phyloP scores from a whole-genome alignment of 805 yeast genomes.

The Pichia cabralensis region DNA sequence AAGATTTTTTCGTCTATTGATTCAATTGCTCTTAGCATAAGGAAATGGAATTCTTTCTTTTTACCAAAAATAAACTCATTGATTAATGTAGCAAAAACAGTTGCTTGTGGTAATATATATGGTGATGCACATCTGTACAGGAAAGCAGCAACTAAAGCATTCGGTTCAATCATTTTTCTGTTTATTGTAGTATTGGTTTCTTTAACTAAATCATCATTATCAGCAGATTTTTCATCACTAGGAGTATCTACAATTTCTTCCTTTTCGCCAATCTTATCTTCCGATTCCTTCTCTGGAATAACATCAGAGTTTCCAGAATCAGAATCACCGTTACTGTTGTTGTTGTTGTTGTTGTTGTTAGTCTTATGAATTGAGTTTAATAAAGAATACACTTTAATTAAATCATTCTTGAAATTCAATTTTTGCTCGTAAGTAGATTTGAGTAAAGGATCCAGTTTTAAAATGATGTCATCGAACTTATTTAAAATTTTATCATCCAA shows the following conservation, averaged over 20 bases:
- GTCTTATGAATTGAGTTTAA: neutral
- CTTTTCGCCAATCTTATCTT: no score
- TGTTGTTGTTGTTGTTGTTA: neutral
- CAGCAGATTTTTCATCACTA: neutral
- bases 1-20: conserved; percentile 9
- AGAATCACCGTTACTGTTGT: no score
- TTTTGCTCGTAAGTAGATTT: conserved; percentile 4
- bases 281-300: neutral
- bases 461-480: neutral
- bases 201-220: neutral
- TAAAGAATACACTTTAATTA: conserved; percentile 6
- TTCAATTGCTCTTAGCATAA: conserved; percentile 18
- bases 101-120: conserved; percentile 8
- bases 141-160: conserved; percentile 8
- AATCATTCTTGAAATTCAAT: conserved; percentile 2
- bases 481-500: neutral
- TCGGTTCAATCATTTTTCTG: no score
- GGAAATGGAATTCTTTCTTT: conserved; percentile 14
- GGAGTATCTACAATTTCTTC: no score
- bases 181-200: neutral
- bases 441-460: conserved; percentile 1
- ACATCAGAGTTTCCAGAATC: no score
- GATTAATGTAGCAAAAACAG: conserved; percentile 12
- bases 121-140: conserved; percentile 7
- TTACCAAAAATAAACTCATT: conserved; percentile 9